These are phyloP conservation scores for Suillus occidentalis DNA, from an alignment of 768 basidiomycete genomes.

Conservation along the genomic window DNA sequence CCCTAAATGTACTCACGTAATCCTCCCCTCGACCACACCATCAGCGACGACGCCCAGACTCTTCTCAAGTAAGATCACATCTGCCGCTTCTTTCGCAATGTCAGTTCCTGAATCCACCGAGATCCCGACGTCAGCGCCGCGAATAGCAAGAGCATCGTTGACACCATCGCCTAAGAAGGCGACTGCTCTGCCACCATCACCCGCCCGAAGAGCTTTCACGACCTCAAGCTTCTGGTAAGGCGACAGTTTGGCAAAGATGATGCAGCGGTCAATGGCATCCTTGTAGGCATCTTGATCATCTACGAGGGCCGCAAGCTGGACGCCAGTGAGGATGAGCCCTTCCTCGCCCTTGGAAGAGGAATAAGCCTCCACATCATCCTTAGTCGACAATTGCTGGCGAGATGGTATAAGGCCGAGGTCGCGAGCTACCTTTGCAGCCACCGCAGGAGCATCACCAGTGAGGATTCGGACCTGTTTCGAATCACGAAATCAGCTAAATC, in stretches of 20 bases:
- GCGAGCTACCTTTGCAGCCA: constrained; percentile 39
- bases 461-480: constrained; percentile 33
- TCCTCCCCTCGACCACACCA: constrained; percentile 33
- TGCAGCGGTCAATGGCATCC: constrained; percentile 31
- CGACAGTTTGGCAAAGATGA: constrained; percentile 33
- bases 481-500: constrained; percentile 7
- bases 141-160: constrained; percentile 33
- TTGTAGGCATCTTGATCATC: constrained; percentile 26
- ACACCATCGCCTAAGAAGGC: constrained; percentile 34
- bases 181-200: constrained; percentile 28
- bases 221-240: constrained; percentile 35
- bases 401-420: constrained; percentile 33
- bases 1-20: constrained; percentile 26
- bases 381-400: not conserved
- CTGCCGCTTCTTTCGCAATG: constrained; percentile 40
- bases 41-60: constrained; percentile 34
- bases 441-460: constrained; percentile 35
- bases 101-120: constrained; percentile 34
- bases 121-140: constrained; percentile 33
- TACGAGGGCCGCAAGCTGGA: constrained; percentile 28
- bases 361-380: constrained; percentile 25
- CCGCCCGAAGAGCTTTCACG: constrained; percentile 29
- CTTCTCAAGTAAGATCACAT: constrained; percentile 37
- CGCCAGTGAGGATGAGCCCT: constrained; percentile 28
- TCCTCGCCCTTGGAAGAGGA: constrained; percentile 19